Conservation (phyloP, 768 basidiomycete species). For the Scleroderma citrinum region DNA sequence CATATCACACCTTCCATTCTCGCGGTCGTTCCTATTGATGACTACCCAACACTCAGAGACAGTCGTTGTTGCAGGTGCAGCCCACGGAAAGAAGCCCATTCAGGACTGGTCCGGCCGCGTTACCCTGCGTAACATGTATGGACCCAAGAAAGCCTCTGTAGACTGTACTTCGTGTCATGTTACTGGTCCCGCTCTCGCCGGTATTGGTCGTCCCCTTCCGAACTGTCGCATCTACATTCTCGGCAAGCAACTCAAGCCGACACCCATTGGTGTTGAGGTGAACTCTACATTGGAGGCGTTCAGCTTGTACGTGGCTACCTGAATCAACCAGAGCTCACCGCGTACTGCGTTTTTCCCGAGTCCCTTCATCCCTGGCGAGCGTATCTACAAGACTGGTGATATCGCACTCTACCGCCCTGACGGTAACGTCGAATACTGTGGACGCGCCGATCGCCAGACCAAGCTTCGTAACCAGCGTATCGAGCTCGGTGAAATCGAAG, state of each 20-base stretch:
- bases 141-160: constrained; percentile 29
- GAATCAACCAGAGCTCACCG: constrained; percentile 24
- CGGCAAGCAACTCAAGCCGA: constrained; percentile 12
- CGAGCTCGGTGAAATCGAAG: constrained; percentile 30
- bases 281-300: constrained; percentile 19
- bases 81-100: constrained; percentile 13
- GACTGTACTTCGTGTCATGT: constrained; percentile 25
- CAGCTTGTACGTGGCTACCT: constrained; percentile 22
- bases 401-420: constrained; percentile 22
- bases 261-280: constrained; percentile 23
- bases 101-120: constrained; percentile 21
- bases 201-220: constrained; percentile 28
- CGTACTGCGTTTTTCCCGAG: constrained; percentile 21
- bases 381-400: constrained; percentile 28
- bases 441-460: constrained; percentile 29
- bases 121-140: constrained; percentile 28
- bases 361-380: constrained; percentile 25
- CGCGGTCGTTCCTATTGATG: constrained; percentile 19
- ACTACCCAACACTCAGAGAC: constrained; percentile 23
- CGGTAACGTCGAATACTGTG: constrained; percentile 27
- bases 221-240: constrained; percentile 19
- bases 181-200: constrained; percentile 8
- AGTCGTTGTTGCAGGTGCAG: constrained; percentile 21
- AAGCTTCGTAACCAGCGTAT: constrained; percentile 30
- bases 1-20: constrained; percentile 28